Evolutionary conservation across 129 eudicot species (phyloP).

Genomic region (Solidago caesia): DNA sequence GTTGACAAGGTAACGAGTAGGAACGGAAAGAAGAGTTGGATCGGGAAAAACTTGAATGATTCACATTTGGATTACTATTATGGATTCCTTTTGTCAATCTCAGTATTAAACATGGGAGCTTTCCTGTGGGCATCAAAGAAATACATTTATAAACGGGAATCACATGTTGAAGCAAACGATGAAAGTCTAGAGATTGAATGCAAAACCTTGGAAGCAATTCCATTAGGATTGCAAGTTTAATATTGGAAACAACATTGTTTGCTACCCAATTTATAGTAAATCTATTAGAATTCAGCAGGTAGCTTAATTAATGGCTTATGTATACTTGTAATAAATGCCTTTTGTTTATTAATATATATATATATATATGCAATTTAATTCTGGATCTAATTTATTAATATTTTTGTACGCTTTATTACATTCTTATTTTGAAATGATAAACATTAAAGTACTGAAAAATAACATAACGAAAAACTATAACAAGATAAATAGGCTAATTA

Average conservation of each 20-base stretch:
- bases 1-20: constrained; percentile 63
- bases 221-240: constrained; percentile 44
- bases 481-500: no score
- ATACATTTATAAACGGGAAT: constrained; percentile 69
- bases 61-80: constrained; percentile 82
- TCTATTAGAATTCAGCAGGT: constrained; percentile 3
- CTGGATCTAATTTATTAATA: neutral
- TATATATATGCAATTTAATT: neutral
- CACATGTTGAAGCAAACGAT: constrained; percentile 34
- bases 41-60: constrained; percentile 73
- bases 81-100: constrained; percentile 59
- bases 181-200: constrained; percentile 48
- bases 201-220: constrained; percentile 36
- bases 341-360: neutral
- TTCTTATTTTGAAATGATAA: no score
- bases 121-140: constrained; percentile 64
- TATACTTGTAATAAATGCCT: constrained; percentile 16
- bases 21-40: constrained; percentile 74
- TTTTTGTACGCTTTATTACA: no score
- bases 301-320: constrained; percentile 16
- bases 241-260: constrained; percentile 18
- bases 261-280: constrained; percentile 22
- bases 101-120: constrained; percentile 53
- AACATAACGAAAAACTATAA: no score
- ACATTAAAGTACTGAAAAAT: neutral